Base-by-base conservation (phyloP, 129 eudicot species). In the Ambrosia trifida region DNA sequence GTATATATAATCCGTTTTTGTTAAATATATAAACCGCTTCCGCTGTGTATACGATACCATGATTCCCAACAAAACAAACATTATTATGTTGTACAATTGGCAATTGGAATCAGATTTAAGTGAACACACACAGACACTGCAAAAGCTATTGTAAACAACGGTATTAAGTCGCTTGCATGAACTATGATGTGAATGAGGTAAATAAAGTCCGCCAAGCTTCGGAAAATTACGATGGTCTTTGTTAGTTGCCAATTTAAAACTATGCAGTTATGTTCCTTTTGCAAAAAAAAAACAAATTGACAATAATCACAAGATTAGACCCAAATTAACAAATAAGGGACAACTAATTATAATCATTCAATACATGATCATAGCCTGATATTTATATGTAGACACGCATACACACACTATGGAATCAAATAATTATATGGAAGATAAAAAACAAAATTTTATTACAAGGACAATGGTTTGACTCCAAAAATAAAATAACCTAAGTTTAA, bases 181-280 rank as follows among this genome's bases (percentile, higher is more conserved):
- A 93, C 92, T 59, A 93, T 83, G 63, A 89, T 89, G 67, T 93
- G 91, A 45, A 87, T 9, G 14, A 93, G 61, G 80, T 87, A 93
- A 67, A 93, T 85, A 65, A 89, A 67, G 78, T 93, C 96, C 32
- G 88, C 83, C 24, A 85, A 14, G 84, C 88, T 89, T 79, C 98
- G 87, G 41, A 89, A 77, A 73, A 63, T 70, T 38, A 83, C 89
- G 41, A 93, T 28, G 12, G 69, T 60, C 68, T 79, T 82, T 61
- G 95, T 79, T 84, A 85, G 68, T 63, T 84, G 81, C 88, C 84
- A 72, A 64, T 87, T 68, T 16, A 89, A 43, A 33, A 78, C 77
- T 76, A 93, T 87, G 81, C 98, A 93, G 65, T 87, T 87, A 19
- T 74, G 28, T 1, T 61, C 87, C 98, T 89, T 91, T 13, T 65